Base-by-base conservation (phyloP, 768 basidiomycete genomes). In the Holtermanniella nyarrowii region DNA sequence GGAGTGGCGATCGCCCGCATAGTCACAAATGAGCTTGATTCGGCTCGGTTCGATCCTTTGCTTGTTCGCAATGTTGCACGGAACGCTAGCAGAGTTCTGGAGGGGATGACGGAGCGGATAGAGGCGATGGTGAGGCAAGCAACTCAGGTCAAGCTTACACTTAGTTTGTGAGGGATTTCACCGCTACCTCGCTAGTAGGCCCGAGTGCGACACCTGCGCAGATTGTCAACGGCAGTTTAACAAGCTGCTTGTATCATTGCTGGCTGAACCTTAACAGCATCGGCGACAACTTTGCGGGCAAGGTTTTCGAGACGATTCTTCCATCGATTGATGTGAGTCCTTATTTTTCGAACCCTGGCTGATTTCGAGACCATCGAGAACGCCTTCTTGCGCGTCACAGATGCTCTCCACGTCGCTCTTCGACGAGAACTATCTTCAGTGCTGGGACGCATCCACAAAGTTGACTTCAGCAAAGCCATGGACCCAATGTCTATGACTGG, bases 1-100 rank as follows among this genome's bases (percentile, higher is more conserved):
- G 95, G 87, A 12, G 72, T 82, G 2, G 81, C 81, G 48, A 76
- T 90, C 16, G 83, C 85, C 1, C 77, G 95, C 10, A 77, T 79
- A 1, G 76, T 91, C 20, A 80, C 81, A 23, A 97, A 97, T 68
- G 95, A 97, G 63, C 79, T 99, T 3, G 90, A 96, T 69, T 81
- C 88, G 1, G 88, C 88, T 13, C 78, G 83, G 55, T 95, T 93
- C 66, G 95, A 99, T 72, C 93, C 93, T 0, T 69, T 97, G 31
- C 75, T 99, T 13, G 81, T 88, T 11, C 79, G 78, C 53, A 77
- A 82, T 4, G 82, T 95, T 5, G 87, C 90, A 13, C 83, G 82
- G 68, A 83, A 81, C 63, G 81, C 79, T 0, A 77, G 77, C 10
- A 74, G 78, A 2, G 80, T 82, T 50, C 64, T 97, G 44, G 87